Conservation (phyloP, 2,329 filamentous ascomycete species). For the Neofusicoccum ribis region DNA sequence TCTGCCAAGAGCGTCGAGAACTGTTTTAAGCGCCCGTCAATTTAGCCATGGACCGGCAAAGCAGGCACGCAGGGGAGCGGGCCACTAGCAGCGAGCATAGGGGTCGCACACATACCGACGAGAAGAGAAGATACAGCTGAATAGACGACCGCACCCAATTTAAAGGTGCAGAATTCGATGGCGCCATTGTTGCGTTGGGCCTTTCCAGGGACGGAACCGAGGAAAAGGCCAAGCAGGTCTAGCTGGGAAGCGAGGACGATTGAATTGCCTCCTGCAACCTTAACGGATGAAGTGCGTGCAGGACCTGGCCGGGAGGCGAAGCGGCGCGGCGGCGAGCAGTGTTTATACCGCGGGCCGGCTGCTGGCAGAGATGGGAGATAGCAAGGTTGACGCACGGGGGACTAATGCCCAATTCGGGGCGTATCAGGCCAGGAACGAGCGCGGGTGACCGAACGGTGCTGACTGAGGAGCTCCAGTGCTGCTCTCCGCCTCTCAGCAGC, state of each 20-base stretch:
- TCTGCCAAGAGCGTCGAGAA: slow-evolving; percentile 14
- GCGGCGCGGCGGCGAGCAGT: not conserved
- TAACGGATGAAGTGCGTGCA: not conserved
- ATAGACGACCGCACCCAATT: slow-evolving; percentile 13
- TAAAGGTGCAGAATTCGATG: slow-evolving; percentile 11
- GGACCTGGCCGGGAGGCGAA: not conserved
- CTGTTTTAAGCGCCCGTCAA: slow-evolving; percentile 9
- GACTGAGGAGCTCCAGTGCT: not conserved
- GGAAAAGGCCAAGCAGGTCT: slow-evolving; percentile 1
- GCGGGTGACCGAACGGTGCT: not conserved
- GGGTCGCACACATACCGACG: slow-evolving; percentile 3
- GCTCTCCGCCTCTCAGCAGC: not conserved
- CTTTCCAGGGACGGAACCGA: not conserved
- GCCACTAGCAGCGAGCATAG: not conserved
- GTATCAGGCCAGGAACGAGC: slow-evolving; percentile 10
- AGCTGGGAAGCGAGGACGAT: slow-evolving; percentile 1
- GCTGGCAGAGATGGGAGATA: not conserved
- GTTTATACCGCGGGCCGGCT: slow-evolving; percentile 6
- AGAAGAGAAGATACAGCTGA: not conserved
- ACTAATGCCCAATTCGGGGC: not conserved
- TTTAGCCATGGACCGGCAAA: slow-evolving; percentile 5
- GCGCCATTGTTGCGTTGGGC: slow-evolving; percentile 10
- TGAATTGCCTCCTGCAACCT: not conserved
- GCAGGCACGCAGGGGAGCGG: not conserved
- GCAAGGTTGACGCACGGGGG: not conserved